phyloP scores from a whole-genome alignment of 768 basidiomycete species.

The Leccinum uliginosum region DNA sequence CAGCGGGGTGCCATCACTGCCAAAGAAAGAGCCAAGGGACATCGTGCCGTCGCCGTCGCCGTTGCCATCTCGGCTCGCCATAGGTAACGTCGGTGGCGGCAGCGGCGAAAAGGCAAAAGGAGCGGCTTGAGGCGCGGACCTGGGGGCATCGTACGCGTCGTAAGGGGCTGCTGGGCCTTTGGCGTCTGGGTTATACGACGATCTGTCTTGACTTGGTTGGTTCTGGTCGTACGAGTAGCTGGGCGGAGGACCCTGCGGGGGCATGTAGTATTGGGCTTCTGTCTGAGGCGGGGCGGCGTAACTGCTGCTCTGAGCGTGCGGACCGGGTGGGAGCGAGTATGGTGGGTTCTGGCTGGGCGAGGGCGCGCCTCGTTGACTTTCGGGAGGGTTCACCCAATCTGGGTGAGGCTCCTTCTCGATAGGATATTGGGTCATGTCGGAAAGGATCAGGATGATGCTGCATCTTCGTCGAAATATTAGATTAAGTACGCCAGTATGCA shows the following conservation, averaged over 20 bases:
- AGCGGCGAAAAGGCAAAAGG: neutral
- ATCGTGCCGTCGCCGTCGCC: conserved; percentile 1
- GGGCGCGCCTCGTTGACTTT: conserved; percentile 2
- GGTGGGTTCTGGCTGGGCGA: conserved; percentile 8
- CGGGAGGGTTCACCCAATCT: conserved; percentile 7
- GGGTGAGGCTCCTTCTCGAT: conserved; percentile 23
- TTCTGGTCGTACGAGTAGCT: conserved; percentile 6
- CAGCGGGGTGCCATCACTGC: conserved; percentile 21
- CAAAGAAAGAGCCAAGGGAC: conserved; percentile 25
- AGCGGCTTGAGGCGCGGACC: neutral
- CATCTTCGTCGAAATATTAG: neutral
- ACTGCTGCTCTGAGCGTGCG: neutral
- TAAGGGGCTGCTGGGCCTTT: neutral
- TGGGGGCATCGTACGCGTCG: neutral
- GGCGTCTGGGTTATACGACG: neutral
- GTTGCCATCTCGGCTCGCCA: neutral
- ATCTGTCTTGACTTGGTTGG: neutral
- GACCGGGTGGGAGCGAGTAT: neutral
- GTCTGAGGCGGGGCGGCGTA: conserved; percentile 1
- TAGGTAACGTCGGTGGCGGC: neutral
- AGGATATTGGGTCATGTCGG: conserved; percentile 19
- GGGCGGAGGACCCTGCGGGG: conserved; percentile 13
- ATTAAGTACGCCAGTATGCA: neutral
- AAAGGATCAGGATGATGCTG: neutral
- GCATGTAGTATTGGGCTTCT: neutral